Base-by-base conservation (phyloP, 169 alveolate species). In the Plasmodium malariae region DNA sequence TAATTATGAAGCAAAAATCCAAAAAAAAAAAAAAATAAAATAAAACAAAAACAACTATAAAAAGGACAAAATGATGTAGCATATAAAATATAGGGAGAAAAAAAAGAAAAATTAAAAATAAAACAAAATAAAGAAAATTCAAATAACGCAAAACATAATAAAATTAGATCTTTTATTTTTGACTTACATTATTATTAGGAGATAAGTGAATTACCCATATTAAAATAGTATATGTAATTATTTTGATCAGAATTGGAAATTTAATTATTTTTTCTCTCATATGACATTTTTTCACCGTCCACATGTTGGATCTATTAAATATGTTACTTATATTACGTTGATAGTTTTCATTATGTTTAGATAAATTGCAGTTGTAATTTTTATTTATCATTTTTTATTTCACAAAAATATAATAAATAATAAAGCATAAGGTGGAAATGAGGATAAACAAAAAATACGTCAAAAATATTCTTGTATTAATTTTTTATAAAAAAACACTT, bases 341-440 rank as follows among this genome's bases (percentile, higher is more conserved):
- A 74, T 57, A 55, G 12, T 57, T 74, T 74, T 57, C 88, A 74
- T 74, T 57, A 74, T 74, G n/a, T 4, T 21, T 37, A 57, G n/a
- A 32, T 14, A 55, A 32, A 55, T 28, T 55, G 28, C 30, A 24
- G 24, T 3, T 55, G 28, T 24, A 57, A 3, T 30, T 21, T 24
- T 59, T 37, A 30, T 74, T 74, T 74, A 17, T 74, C 88, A 74
- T 74, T 74, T 74, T 74, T 37, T 37, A 24, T 11, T 17, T 55
- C 43, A 36, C 17, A 36, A 21, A 17, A 9, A 36, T 21, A 62
- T 74, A 28, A 19, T 26, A 48, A 70, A 17, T 17, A n/a, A 17
- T 55, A 55, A 9, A 55, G 9, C 28, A 17, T 17, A 55, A 55
- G 9, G 30, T n/a, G 19, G 19, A 17, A 55, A 21, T 7, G 26